Percentiles rank a stretch among this genome's conserved stretches.
These are phyloP conservation scores for Fraxinus latifolia DNA, from an alignment of 305 asterid genomes.

Conservation along the genomic window DNA sequence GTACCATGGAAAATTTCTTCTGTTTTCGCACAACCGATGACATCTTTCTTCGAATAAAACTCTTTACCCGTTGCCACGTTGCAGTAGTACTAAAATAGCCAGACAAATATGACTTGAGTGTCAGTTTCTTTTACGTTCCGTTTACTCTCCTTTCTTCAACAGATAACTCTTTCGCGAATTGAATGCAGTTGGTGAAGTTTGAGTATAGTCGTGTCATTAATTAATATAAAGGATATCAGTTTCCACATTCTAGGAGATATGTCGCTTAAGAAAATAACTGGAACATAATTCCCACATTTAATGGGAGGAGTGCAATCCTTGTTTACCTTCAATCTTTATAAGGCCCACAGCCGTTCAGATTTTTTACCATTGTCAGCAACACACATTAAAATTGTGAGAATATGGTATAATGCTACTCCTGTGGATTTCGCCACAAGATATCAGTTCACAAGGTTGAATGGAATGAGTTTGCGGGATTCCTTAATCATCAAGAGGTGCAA, in stretches of 20 bases:
- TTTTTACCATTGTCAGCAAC: constrained; percentile 2
- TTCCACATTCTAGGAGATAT: background rate
- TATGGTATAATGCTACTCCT: constrained; percentile 13
- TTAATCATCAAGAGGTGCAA: background rate
- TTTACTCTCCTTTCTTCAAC: background rate
- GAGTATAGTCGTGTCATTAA: background rate
- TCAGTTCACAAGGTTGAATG: background rate
- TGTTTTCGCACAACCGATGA: constrained; percentile 27
- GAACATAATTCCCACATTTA: background rate
- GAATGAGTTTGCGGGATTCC: background rate
- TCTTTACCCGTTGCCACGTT: constrained; percentile 43
- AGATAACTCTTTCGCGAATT: constrained; percentile 4
- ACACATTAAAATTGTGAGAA: background rate
- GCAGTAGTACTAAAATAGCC: constrained; percentile 49
- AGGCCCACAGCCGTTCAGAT: constrained; percentile 4
- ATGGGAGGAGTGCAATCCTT: background rate
- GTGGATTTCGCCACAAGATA: background rate
- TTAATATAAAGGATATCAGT: background rate
- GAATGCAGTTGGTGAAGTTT: background rate
- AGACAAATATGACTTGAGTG: constrained; percentile 15
- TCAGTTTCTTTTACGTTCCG: constrained; percentile 5
- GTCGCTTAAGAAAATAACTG: background rate
- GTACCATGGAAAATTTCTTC: constrained; percentile 27
- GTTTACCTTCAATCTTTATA: background rate
- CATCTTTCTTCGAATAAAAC: constrained; percentile 51